Base-by-base conservation (phyloP, 352 stramenopile genomes). In the Pythium aquatile region DNA sequence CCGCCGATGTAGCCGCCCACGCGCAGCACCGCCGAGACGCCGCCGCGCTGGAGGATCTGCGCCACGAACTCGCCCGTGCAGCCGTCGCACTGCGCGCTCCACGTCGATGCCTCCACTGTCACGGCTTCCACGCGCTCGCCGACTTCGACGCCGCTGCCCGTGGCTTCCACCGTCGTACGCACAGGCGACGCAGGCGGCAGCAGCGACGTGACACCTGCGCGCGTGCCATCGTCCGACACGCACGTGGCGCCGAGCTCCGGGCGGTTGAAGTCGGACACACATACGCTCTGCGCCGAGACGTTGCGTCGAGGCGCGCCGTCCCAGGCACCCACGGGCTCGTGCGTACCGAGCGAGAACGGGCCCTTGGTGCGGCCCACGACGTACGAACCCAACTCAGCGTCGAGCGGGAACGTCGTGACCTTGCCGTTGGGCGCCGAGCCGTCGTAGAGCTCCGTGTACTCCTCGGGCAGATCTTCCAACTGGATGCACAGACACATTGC, bases 361-460 rank as follows among this genome's bases (percentile, higher is more conserved):
- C 56, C 56, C 33, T 55, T 55, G 13, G 29, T 39, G 56, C 56
- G 56, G 8, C 56, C 56, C 5, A 63, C 56, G 42, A 63, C 42
- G 30, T 55, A 63, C 16, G 44, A 17, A 0, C 26, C 20, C 10
- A 33, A 17, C 2, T 48, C 56, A 30, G 14, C 42, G 28, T 63
- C 56, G 3, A 55, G 7, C 2, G n/a, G 8, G 32, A 48, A 63
- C 7, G 16, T 37, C 29, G 42, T 16, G 42, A 63, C 56, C 8
- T 37, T 42, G 44, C 56, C 56, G 29, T 63, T 44, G 1, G 44
- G 44, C 30, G 56, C 56, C 2, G 29, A 37, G 35, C 58, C 58
- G 49, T 53, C 51, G 58, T 65, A 65, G 37, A 59, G 14, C 37
- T 65, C 58, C 20, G 37, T 42, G 48, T 65, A 65, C 39, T 65